phyloP scores from a whole-genome alignment of 2,329 filamentous ascomycete species.

The Aaosphaeria arxii region DNA sequence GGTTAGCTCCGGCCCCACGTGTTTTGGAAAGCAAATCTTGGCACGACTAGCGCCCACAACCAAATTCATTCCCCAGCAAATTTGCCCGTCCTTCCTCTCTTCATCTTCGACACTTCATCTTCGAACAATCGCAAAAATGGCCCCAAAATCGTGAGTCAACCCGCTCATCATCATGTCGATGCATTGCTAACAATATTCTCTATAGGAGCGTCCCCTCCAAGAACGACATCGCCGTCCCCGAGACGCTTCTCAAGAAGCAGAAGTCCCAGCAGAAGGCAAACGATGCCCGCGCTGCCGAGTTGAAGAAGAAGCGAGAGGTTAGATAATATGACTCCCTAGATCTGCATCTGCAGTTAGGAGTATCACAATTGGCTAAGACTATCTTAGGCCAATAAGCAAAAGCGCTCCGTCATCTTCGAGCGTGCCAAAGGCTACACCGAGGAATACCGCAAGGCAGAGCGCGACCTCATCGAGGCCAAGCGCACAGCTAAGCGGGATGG shows the following conservation, averaged over 20 bases:
- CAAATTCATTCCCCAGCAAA: too few species aligned
- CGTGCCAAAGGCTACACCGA: conserved; percentile 99
- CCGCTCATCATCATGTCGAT: neutral
- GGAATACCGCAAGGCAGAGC: conserved; percentile 96
- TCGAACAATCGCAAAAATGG: conserved; percentile 28
- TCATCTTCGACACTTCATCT: conserved; percentile 5
- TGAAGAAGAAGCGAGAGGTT: conserved; percentile 93
- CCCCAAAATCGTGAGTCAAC: conserved; percentile 31
- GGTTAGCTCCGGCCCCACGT: neutral
- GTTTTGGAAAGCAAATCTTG: too few species aligned
- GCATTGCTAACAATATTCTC: conserved; percentile 3
- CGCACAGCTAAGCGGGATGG: conserved; percentile 89
- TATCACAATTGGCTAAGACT: conserved; percentile 40
- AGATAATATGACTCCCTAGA: conserved; percentile 55
- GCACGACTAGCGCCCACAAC: too few species aligned
- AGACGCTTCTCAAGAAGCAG: conserved; percentile 99
- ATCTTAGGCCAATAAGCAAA: conserved; percentile 92
- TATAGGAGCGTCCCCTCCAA: conserved; percentile 82
- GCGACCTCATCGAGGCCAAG: conserved; percentile 93
- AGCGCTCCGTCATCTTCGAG: conserved; percentile 99
- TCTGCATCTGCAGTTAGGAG: conserved; percentile 35
- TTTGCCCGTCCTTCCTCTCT: too few species aligned
- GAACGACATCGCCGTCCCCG: conserved; percentile 95
- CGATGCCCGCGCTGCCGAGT: conserved; percentile 76
- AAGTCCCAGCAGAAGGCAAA: conserved; percentile 99